Percentiles rank a stretch among this genome's conserved stretches.
Conservation (phyloP, 345 rosid genomes). For the Brassica juncea region DNA sequence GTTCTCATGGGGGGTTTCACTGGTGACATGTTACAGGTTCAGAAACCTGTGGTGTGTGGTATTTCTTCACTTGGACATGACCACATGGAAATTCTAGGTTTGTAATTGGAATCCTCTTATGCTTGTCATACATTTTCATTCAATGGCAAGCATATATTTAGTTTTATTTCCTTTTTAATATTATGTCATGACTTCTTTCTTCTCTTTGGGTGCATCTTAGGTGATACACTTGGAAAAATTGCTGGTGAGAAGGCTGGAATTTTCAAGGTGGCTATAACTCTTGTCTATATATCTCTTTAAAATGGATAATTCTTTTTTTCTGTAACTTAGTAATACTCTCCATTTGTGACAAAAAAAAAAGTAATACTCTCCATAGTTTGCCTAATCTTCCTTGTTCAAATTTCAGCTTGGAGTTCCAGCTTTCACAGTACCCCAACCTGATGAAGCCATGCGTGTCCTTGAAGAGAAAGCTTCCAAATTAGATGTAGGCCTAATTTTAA, state of each 20-base stretch:
- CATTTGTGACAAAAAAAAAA: too few relatives aligned
- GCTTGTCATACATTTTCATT: neutral
- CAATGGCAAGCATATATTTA: neutral
- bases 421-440: conserved; percentile 88
- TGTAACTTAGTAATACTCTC: neutral
- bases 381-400: neutral
- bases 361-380: neutral
- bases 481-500: conserved; percentile 56
- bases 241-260: conserved; percentile 99
- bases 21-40: neutral
- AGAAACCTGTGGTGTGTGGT: neutral
- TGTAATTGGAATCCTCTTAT: neutral
- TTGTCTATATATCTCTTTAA: neutral
- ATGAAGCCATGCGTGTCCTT: conserved; percentile 94
- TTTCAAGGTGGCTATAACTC: conserved; percentile 65
- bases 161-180: neutral
- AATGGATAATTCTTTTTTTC: neutral
- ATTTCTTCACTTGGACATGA: conserved; percentile 2
- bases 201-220: conserved; percentile 49
- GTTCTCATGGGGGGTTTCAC: neutral
- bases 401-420: conserved; percentile 83
- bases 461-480: conserved; percentile 68
- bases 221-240: conserved; percentile 88
- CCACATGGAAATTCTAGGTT: conserved; percentile 2
- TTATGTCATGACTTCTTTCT: conserved; percentile 21